Conservation (phyloP, 768 basidiomycete species). For the Serendipita indica region DNA sequence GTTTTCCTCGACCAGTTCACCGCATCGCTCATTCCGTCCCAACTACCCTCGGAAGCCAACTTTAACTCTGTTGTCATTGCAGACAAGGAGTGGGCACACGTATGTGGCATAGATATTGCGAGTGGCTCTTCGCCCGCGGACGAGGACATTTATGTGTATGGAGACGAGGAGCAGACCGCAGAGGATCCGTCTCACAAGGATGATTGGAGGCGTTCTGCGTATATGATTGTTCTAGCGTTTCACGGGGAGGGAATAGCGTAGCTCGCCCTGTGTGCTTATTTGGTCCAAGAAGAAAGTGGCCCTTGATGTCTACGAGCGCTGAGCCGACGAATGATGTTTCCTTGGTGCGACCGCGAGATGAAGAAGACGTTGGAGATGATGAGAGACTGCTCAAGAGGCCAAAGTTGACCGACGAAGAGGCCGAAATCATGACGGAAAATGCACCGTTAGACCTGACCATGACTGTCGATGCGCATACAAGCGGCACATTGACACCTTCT, state of each 20-base stretch:
- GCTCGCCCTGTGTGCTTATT: neutral
- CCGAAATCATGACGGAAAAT: neutral
- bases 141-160: conserved; percentile 1
- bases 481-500: neutral
- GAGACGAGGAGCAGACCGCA: neutral
- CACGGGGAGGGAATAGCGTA: neutral
- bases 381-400: conserved; percentile 26
- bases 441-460: neutral
- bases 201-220: neutral
- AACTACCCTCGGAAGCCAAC: neutral
- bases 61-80: neutral
- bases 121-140: neutral
- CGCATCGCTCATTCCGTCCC: neutral
- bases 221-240: neutral
- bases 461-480: neutral
- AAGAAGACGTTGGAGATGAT: neutral
- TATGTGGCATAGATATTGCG: neutral
- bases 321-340: neutral
- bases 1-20: neutral
- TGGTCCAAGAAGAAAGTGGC: neutral
- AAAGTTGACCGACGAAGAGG: conserved; percentile 23
- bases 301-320: neutral
- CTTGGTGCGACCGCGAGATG: neutral
- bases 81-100: neutral
- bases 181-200: neutral